A percentile compares a stretch with the other conserved stretches of the same genome.
These are phyloP conservation scores for Stipa capillata DNA, from an alignment of 176 grass and related monocot genomes.

Conservation along the genomic window DNA sequence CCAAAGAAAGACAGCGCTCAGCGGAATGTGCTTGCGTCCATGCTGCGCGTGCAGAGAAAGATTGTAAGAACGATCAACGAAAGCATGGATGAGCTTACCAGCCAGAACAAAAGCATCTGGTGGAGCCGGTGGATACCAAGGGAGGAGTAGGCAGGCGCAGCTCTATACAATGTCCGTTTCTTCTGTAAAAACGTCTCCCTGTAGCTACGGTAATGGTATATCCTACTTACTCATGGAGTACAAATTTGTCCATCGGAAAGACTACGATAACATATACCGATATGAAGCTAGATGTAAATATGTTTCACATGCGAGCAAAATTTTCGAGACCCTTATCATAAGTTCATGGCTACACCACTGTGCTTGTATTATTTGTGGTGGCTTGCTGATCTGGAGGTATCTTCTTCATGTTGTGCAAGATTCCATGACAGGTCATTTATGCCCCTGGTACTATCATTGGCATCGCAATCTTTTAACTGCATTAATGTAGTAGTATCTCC, in stretches of 20 bases:
- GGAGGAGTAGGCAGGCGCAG: slow-evolving; percentile 49
- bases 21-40: slow-evolving; percentile 66
- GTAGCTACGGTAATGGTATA: slow-evolving; percentile 15
- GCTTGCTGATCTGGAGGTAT: not conserved
- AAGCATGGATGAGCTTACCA: slow-evolving; percentile 69
- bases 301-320: too few species aligned
- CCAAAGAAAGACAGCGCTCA: slow-evolving; percentile 58
- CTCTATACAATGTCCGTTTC: not conserved
- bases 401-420: not conserved
- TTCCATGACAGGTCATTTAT: slow-evolving; percentile 9
- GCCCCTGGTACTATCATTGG: slow-evolving; percentile 8
- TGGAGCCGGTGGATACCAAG: slow-evolving; percentile 97
- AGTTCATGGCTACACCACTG: not conserved
- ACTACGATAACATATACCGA: not conserved
- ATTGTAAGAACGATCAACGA: slow-evolving; percentile 69
- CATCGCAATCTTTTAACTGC: too few species aligned
- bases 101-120: slow-evolving; percentile 81
- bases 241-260: slow-evolving; percentile 9
- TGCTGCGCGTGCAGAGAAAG: slow-evolving; percentile 76
- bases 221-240: slow-evolving; percentile 9
- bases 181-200: not conserved
- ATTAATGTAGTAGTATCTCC: too few species aligned
- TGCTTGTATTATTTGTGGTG: not conserved
- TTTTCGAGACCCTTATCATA: too few species aligned
- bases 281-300: slow-evolving; percentile 26